Percentiles rank a stretch among this genome's conserved stretches.
Conservation (phyloP, 208 protist species). For the Trypanosoma brucei region DNA sequence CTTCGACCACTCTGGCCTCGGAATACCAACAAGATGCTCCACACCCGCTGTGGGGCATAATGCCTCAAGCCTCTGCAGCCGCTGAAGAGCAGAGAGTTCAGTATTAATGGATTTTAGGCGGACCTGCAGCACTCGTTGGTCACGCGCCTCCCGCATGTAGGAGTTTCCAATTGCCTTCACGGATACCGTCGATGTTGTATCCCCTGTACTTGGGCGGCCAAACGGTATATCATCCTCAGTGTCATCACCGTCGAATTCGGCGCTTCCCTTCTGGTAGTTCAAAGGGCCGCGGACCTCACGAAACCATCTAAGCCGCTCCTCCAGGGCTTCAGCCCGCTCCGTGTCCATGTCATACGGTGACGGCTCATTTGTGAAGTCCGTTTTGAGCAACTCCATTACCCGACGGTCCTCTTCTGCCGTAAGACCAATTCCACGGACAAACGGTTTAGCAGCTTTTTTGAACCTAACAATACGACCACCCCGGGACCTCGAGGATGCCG, state of each 20-base stretch:
- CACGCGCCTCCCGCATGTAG: constrained; percentile 35
- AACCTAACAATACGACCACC: neutral
- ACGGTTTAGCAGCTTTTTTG: neutral
- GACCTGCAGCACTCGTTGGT: constrained; percentile 10
- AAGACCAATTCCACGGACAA: constrained; percentile 23
- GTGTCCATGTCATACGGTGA: constrained; percentile 16
- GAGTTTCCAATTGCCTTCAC: constrained; percentile 32
- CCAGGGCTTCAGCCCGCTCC: constrained; percentile 8
- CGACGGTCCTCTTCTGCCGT: constrained; percentile 36
- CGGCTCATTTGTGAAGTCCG: constrained; percentile 7
- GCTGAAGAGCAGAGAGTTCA: constrained; percentile 27
- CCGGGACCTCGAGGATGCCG: neutral
- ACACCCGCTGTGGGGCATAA: constrained; percentile 16
- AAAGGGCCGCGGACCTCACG: constrained; percentile 16
- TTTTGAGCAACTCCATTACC: constrained; percentile 35
- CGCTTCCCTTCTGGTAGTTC: constrained; percentile 3
- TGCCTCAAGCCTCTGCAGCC: constrained; percentile 18
- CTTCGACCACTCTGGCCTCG: constrained; percentile 28
- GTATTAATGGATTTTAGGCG: constrained; percentile 36
- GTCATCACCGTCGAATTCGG: neutral
- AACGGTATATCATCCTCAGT: constrained; percentile 9
- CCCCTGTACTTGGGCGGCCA: neutral
- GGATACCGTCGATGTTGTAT: neutral
- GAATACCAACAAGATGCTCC: constrained; percentile 19
- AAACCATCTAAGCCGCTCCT: constrained; percentile 29